A percentile compares a stretch with the other conserved stretches of the same genome.
Conservation (phyloP, 2,329 filamentous ascomycete species). For the Apiospora rasikravindrae region DNA sequence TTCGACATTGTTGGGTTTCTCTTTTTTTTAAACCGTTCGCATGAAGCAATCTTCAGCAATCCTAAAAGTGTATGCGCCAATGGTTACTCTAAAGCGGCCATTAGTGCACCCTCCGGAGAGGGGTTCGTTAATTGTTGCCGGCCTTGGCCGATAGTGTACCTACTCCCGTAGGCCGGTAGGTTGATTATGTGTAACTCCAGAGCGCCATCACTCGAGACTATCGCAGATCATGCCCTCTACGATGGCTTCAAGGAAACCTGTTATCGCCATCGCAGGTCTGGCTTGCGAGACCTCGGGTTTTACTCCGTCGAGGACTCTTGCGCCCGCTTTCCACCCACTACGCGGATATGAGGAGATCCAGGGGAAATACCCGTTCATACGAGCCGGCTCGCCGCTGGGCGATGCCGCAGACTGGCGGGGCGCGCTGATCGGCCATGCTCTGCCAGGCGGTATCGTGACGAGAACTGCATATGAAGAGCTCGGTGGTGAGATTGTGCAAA, state of each 20-base stretch:
- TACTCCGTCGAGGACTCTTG: constrained; percentile 53
- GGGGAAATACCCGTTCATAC: constrained; percentile 51
- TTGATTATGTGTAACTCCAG: not conserved
- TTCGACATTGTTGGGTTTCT: not conserved
- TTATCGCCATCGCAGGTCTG: constrained; percentile 57
- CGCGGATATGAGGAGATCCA: constrained; percentile 48
- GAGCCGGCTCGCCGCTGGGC: constrained; percentile 45
- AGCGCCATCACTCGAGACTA: not conserved
- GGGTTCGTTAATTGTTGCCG: not conserved
- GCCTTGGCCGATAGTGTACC: not conserved
- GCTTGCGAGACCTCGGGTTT: constrained; percentile 61
- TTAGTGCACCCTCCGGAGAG: not conserved
- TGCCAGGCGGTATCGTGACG: constrained; percentile 55
- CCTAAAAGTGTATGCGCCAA: not conserved
- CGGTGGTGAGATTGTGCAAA: constrained; percentile 39
- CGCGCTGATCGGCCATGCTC: constrained; percentile 55
- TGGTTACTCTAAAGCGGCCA: not conserved
- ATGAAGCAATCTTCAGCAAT: too few species aligned
- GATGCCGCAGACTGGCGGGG: constrained; percentile 54
- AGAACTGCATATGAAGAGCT: constrained; percentile 52
- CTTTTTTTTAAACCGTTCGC: too few species aligned
- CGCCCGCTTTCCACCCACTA: constrained; percentile 54
- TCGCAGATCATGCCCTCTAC: not conserved
- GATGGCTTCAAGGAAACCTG: constrained; percentile 35
- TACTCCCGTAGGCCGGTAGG: not conserved